A percentile compares a stretch with the other conserved stretches of the same genome.
Conservation (phyloP, 192 early-diverging fungal genomes). For the Backusella morwellensis region DNA sequence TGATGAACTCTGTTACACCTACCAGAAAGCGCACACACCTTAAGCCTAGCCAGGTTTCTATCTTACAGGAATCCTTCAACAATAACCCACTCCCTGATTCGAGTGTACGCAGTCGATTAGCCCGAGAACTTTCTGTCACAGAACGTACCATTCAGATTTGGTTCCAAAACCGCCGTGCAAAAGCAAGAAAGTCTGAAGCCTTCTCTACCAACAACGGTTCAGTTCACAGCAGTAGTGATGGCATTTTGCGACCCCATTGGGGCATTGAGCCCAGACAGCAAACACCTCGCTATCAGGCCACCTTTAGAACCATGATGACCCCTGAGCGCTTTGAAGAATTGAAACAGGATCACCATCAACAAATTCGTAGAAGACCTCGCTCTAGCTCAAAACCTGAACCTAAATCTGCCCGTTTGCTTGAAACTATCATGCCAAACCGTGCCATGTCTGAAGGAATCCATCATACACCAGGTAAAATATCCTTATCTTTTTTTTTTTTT, state of each 20-base stretch:
- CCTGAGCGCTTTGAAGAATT: constrained; percentile 47
- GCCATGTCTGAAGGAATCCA: constrained; percentile 14
- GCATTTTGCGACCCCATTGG: not conserved
- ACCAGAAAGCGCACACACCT: constrained; percentile 57
- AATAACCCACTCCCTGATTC: constrained; percentile 66
- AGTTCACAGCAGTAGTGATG: not conserved
- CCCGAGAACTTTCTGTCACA: constrained; percentile 63
- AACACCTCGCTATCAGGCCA: constrained; percentile 17
- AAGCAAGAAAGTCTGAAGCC: constrained; percentile 59
- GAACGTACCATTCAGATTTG: constrained; percentile 77
- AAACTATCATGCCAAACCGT: not conserved
- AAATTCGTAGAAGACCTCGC: constrained; percentile 15
- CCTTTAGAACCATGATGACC: constrained; percentile 28
- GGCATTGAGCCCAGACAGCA: not conserved
- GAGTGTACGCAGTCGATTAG: constrained; percentile 57
- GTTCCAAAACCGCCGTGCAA: constrained; percentile 84
- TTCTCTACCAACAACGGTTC: not conserved
- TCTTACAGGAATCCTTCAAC: constrained; percentile 66
- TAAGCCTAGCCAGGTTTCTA: constrained; percentile 55
- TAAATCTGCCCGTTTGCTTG: not conserved
- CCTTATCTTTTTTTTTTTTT: no score
- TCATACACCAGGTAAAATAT: not conserved
- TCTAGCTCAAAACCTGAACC: constrained; percentile 22
- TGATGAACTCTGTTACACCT: constrained; percentile 5
- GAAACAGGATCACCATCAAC: constrained; percentile 19